phyloP scores from a whole-genome alignment of 164 flowering plant genomes.

The Kingdonia uniflora region DNA sequence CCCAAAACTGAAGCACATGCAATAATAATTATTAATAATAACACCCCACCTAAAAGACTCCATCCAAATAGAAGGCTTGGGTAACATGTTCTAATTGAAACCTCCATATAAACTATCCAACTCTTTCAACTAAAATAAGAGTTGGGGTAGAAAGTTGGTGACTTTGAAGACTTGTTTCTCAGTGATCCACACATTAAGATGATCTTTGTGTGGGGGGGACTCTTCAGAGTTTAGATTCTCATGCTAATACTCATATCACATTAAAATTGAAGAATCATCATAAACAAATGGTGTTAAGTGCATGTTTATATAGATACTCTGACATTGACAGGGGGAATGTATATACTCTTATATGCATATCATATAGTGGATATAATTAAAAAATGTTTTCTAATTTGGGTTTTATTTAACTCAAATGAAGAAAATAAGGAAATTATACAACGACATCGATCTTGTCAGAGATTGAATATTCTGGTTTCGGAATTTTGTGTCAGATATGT shows the following conservation, averaged over 20 bases:
- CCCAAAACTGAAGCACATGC: slow-evolving; percentile 26
- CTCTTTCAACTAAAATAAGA: neutral
- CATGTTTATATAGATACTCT: slow-evolving; percentile 1
- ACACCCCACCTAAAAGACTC: neutral
- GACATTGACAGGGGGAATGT: slow-evolving; percentile 11
- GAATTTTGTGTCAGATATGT: no score
- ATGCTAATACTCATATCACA: neutral
- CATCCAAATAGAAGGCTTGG: slow-evolving; percentile 1
- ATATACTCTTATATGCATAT: slow-evolving; percentile 5
- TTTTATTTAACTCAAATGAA: no score
- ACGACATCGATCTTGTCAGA: no score
- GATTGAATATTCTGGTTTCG: no score
- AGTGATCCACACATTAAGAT: neutral
- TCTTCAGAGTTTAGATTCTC: neutral
- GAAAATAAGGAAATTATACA: no score
- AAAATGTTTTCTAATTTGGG: no score
- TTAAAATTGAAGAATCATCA: no score
- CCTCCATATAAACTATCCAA: slow-evolving; percentile 1
- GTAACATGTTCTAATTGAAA: slow-evolving; percentile 13
- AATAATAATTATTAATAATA: slow-evolving; percentile 1
- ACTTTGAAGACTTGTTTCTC: slow-evolving; percentile 2
- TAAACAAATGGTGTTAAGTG: no score
- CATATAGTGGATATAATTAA: no score
- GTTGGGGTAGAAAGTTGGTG: neutral
- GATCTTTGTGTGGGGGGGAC: neutral